Percentiles rank a stretch among this genome's conserved stretches.
Evolutionary conservation across 176 grass and related monocot genomes (phyloP).

Genomic region (Paspalum notatum): DNA sequence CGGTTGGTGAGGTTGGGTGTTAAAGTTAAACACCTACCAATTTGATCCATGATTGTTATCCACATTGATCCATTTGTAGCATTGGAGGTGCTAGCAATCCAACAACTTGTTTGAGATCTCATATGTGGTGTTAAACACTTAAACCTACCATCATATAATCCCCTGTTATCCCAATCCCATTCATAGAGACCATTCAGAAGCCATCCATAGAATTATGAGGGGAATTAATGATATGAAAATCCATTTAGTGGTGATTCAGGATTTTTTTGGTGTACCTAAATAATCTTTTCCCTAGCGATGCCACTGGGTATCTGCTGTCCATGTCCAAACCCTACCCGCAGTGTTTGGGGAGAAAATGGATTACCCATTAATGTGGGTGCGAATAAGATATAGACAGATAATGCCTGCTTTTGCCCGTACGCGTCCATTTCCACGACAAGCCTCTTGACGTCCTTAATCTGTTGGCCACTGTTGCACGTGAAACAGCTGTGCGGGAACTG

Average conservation of each 20-base stretch:
- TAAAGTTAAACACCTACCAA: background rate
- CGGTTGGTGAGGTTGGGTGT: background rate
- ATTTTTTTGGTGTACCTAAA: background rate
- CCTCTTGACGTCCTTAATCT: too few relatives aligned
- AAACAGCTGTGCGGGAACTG: too few relatives aligned
- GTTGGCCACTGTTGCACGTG: too few relatives aligned
- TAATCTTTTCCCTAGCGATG: background rate
- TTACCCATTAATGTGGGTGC: too few relatives aligned
- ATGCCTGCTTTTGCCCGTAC: too few relatives aligned
- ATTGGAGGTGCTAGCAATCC: constrained; percentile 1
- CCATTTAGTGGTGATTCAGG: background rate
- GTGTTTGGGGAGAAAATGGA: too few relatives aligned
- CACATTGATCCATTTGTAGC: background rate
- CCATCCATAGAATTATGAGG: background rate
- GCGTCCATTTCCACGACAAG: too few relatives aligned
- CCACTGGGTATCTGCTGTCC: too few relatives aligned
- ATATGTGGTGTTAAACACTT: background rate
- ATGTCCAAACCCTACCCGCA: too few relatives aligned
- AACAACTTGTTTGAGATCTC: background rate
- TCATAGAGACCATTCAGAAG: background rate
- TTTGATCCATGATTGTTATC: background rate
- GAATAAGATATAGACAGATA: too few relatives aligned
- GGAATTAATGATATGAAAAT: background rate
- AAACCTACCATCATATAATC: background rate
- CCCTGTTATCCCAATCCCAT: background rate